Percentiles rank a stretch among this genome's conserved stretches.
Evolutionary conservation across 257 asterid species (phyloP).

Genomic region (Solanum verrucosum): DNA sequence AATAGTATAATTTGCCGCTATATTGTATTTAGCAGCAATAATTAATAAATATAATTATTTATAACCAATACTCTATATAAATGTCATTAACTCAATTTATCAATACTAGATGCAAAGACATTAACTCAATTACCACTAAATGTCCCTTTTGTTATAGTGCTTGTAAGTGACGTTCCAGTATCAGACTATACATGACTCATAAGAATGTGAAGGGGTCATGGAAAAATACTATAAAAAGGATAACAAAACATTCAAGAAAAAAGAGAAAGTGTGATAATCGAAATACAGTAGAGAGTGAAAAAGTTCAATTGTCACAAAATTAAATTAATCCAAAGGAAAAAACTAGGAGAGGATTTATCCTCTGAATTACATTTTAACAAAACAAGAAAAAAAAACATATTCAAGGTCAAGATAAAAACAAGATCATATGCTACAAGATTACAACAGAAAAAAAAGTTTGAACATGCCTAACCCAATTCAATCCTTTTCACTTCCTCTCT

Average conservation of each 20-base stretch:
- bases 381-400: background rate
- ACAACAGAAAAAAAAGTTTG: background rate
- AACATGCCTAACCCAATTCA: background rate
- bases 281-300: background rate
- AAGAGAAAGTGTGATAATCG: background rate
- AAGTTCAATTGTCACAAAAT: background rate
- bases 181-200: background rate
- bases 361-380: background rate
- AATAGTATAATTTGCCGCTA: no score
- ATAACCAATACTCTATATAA: background rate
- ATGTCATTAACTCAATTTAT: background rate
- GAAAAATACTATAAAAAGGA: background rate
- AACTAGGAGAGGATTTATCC: background rate
- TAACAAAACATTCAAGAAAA: background rate
- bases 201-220: background rate
- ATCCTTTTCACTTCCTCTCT: background rate
- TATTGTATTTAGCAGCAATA: background rate
- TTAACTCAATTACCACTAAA: background rate
- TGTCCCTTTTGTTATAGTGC: background rate
- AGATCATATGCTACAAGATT: background rate
- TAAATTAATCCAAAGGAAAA: background rate
- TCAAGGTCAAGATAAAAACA: background rate
- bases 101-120: accelerated
- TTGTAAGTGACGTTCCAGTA: background rate
- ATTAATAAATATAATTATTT: no score